phyloP scores from a whole-genome alignment of 1,284 basidiomycete species.

The Volvariella volvacea region DNA sequence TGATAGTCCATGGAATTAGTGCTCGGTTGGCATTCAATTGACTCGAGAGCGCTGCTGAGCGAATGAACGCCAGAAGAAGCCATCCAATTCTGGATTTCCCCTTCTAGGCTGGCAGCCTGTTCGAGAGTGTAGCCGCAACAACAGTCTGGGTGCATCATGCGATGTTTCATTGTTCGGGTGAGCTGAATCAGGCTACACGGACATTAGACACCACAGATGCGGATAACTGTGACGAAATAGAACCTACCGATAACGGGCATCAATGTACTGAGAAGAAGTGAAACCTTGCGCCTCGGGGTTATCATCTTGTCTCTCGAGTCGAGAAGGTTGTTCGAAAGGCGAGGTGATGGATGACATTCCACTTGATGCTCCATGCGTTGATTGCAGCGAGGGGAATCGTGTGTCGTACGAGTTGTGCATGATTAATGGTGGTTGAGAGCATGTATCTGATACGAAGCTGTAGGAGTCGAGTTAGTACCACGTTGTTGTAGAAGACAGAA shows the following conservation, averaged over 20 bases:
- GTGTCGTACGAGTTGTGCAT: conserved; percentile 41
- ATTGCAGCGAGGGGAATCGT: conserved; percentile 27
- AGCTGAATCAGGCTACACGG: conserved; percentile 22
- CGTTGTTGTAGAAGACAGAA: conserved; percentile 3
- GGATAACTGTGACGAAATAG: too few relatives aligned
- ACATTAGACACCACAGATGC: too few relatives aligned
- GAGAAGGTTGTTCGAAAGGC: not conserved
- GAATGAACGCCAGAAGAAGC: conserved; percentile 1
- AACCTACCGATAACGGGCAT: conserved; percentile 29
- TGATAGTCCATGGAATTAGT: too few relatives aligned
- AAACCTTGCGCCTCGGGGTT: not conserved
- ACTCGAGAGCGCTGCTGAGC: conserved; percentile 14
- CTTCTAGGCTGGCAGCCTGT: conserved; percentile 48
- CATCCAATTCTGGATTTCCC: conserved; percentile 29
- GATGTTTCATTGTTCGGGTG: conserved; percentile 28
- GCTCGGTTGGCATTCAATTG: too few relatives aligned
- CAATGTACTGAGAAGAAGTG: conserved; percentile 17
- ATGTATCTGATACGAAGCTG: conserved; percentile 61
- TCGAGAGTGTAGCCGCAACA: conserved; percentile 44
- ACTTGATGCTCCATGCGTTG: conserved; percentile 13
- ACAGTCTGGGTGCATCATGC: conserved; percentile 21
- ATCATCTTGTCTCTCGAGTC: too few relatives aligned
- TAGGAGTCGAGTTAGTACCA: conserved; percentile 5
- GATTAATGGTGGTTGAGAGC: conserved; percentile 21
- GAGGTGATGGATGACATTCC: not conserved